These are phyloP conservation scores for Skeletonema menzelii DNA, from an alignment of 108 stramenopile species.

Conservation along the genomic window DNA sequence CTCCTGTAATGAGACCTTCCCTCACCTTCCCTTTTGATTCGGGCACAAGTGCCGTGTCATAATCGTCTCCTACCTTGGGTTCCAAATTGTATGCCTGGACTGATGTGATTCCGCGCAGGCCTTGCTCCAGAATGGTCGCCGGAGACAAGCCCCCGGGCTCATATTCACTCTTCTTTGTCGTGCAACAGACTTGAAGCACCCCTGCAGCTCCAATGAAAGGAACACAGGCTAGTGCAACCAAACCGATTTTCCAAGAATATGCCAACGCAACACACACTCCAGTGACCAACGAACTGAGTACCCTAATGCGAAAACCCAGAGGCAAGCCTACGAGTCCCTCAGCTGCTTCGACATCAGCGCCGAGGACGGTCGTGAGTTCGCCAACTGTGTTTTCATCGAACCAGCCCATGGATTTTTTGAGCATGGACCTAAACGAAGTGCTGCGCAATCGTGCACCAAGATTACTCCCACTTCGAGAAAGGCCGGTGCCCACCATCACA, in stretches of 20 bases:
- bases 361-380: slow-evolving; percentile 33
- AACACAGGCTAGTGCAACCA: slow-evolving; percentile 39
- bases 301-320: slow-evolving; percentile 33
- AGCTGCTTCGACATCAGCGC: slow-evolving; percentile 35
- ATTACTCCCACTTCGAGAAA: slow-evolving; percentile 34
- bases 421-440: slow-evolving; percentile 29
- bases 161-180: slow-evolving; percentile 2
- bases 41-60: slow-evolving; percentile 28
- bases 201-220: slow-evolving; percentile 40
- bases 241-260: slow-evolving; percentile 35
- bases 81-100: slow-evolving; percentile 63
- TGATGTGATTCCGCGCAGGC: slow-evolving; percentile 33
- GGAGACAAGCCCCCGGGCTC: slow-evolving; percentile 21
- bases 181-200: slow-evolving; percentile 33
- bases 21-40: slow-evolving; percentile 28
- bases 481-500: slow-evolving; percentile 33
- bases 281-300: slow-evolving; percentile 28
- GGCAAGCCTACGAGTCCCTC: slow-evolving; percentile 30
- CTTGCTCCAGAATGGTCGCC: slow-evolving; percentile 42
- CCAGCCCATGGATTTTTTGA: slow-evolving; percentile 40
- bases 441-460: slow-evolving; percentile 30
- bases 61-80: slow-evolving; percentile 43
- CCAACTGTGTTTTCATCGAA: slow-evolving; percentile 41
- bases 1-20: slow-evolving; percentile 51
- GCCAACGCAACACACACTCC: slow-evolving; percentile 32